Percentiles rank a stretch among this genome's conserved stretches.
phyloP scores from a whole-genome alignment of 345 rosid genomes.

The Salix dunnii region DNA sequence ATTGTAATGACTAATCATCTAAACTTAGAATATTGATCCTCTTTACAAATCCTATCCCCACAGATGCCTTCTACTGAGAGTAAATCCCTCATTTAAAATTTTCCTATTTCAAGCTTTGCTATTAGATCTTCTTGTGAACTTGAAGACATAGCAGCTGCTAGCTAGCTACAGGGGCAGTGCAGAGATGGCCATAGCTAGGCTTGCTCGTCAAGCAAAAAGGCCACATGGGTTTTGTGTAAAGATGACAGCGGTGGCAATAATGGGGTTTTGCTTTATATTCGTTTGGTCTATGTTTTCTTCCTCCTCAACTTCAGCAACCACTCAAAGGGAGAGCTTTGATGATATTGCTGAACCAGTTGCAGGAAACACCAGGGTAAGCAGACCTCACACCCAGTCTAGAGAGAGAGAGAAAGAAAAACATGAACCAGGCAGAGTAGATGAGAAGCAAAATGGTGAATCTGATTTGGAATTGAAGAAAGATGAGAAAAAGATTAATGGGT shows the following conservation, averaged over 20 bases:
- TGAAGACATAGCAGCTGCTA: neutral
- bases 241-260: constrained; percentile 59
- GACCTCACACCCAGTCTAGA: constrained; percentile 8
- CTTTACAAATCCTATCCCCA: too few species aligned
- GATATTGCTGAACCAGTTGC: constrained; percentile 81
- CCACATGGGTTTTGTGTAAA: constrained; percentile 70
- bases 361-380: constrained; percentile 31
- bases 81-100: neutral
- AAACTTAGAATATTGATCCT: neutral
- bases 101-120: neutral
- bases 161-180: constrained; percentile 21
- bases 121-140: neutral
- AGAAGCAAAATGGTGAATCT: constrained; percentile 28
- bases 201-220: constrained; percentile 69
- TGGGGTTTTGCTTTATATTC: constrained; percentile 82
- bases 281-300: constrained; percentile 74
- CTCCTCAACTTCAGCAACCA: constrained; percentile 56
- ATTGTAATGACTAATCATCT: constrained; percentile 6
- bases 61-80: neutral
- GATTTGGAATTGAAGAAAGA: constrained; percentile 34
- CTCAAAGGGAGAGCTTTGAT: constrained; percentile 77
- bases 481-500: constrained; percentile 39
- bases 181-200: constrained; percentile 59
- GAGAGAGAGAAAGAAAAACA: constrained; percentile 27
- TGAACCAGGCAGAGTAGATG: constrained; percentile 27